These are phyloP conservation scores for Botryobasidium botryosum DNA, from an alignment of 768 basidiomycete genomes.

Conservation along the genomic window DNA sequence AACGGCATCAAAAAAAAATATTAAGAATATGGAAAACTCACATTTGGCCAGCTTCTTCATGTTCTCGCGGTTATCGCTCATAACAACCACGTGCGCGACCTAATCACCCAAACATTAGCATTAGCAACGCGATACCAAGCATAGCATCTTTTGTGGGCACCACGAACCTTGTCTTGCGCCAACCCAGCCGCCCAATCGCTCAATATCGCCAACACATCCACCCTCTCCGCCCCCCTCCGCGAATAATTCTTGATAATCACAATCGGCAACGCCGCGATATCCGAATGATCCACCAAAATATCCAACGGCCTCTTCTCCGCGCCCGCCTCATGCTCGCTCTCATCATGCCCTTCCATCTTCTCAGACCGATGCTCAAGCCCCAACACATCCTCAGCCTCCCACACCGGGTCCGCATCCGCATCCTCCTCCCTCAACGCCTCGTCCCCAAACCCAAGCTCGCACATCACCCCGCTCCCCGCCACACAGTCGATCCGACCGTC, in stretches of 20 bases:
- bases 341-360: not conserved
- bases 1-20: no score
- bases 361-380: no score
- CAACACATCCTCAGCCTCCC: slow-evolving; percentile 24
- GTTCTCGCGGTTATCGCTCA: slow-evolving; percentile 82
- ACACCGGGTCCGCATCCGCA: slow-evolving; percentile 11
- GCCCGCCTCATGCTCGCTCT: slow-evolving; percentile 9
- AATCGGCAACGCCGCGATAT: slow-evolving; percentile 52
- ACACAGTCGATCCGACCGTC: slow-evolving; percentile 75
- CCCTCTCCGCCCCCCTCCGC: slow-evolving; percentile 32
- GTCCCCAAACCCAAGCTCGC: slow-evolving; percentile 70
- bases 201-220: slow-evolving; percentile 54
- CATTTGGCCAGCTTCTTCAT: slow-evolving; percentile 72
- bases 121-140: not conserved
- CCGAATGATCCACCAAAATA: not conserved
- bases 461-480: slow-evolving; percentile 74
- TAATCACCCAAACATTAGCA: slow-evolving; percentile 18
- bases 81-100: slow-evolving; percentile 83
- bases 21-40: no score
- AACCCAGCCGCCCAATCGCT: no score
- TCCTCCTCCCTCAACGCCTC: slow-evolving; percentile 31
- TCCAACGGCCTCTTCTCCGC: slow-evolving; percentile 13
- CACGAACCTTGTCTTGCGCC: no score
- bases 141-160: no score
- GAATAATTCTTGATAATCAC: slow-evolving; percentile 75